Conservation (phyloP, 202 grass and related monocot genomes). For the Zizania palustris region DNA sequence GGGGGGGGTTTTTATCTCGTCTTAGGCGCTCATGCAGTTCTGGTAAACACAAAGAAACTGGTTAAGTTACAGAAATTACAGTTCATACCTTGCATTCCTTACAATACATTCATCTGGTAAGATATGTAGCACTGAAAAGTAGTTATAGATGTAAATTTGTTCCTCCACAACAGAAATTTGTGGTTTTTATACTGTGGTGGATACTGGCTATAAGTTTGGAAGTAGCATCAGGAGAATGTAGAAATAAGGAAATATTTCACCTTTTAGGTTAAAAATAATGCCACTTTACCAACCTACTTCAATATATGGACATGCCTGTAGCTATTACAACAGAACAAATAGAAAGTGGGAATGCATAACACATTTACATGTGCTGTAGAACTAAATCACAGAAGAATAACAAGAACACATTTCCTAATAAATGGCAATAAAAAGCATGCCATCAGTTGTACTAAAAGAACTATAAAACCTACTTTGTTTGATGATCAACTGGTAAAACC, state of each 20-base stretch:
- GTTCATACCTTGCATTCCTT: constrained; percentile 15
- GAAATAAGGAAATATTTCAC: neutral
- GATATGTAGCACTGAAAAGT: neutral
- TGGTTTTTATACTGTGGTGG: neutral
- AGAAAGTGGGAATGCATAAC: neutral
- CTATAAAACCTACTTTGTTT: neutral
- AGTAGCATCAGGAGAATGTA: neutral
- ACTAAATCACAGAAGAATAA: neutral
- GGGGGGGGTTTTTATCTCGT: neutral
- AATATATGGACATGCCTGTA: neutral
- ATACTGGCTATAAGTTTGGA: neutral
- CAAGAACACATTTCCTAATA: neutral
- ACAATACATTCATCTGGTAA: constrained; percentile 18
- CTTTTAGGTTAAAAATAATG: constrained; percentile 1
- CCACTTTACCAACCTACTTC: constrained; percentile 15
- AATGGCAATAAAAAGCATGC: neutral
- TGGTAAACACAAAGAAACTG: neutral
- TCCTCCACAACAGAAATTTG: neutral
- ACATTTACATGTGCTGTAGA: constrained; percentile 6
- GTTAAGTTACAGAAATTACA: neutral
- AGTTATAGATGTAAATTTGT: neutral
- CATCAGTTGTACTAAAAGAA: constrained; percentile 9
- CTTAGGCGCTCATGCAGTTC: neutral
- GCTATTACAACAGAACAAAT: neutral
- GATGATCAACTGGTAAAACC: constrained; percentile 1